Conservation (phyloP, 2,329 filamentous ascomycete genomes). For the Hirsutella thompsonii region DNA sequence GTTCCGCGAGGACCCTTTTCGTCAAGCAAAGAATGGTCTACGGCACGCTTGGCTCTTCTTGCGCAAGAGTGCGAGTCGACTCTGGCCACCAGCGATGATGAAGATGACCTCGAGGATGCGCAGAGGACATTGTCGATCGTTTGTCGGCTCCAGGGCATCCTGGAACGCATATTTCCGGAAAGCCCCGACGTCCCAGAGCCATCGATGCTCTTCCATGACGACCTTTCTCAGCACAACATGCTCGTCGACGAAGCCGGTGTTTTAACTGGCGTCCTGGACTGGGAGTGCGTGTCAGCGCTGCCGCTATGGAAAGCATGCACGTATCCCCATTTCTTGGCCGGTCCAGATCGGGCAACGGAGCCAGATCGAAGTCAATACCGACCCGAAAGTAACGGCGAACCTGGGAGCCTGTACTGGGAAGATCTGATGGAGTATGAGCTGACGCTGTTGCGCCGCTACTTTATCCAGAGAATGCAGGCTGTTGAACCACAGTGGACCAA, state of each 20-base stretch:
- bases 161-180: slow-evolving; percentile 18
- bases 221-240: slow-evolving; percentile 24
- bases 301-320: slow-evolving; percentile 24
- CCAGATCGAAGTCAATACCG: slow-evolving; percentile 13
- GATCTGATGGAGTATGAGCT: slow-evolving; percentile 25
- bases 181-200: slow-evolving; percentile 9
- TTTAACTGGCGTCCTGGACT: slow-evolving; percentile 26
- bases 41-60: slow-evolving; percentile 9
- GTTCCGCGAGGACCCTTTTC: slow-evolving; percentile 21
- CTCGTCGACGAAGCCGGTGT: slow-evolving; percentile 20
- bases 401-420: slow-evolving; percentile 19
- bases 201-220: slow-evolving; percentile 21
- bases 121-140: slow-evolving; percentile 11
- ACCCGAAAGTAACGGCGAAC: neutral
- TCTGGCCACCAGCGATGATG: slow-evolving; percentile 6
- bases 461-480: slow-evolving; percentile 14
- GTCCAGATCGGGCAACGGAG: neutral
- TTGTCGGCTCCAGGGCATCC: slow-evolving; percentile 12
- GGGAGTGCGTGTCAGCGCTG: slow-evolving; percentile 27
- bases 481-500: slow-evolving; percentile 18
- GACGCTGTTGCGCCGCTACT: slow-evolving; percentile 20
- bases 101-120: slow-evolving; percentile 18
- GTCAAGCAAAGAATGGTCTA: slow-evolving; percentile 22
- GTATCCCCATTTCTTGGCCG: slow-evolving; percentile 20
- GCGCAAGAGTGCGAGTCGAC: slow-evolving; percentile 2